Conservation (phyloP, 1,284 basidiomycete species). For the Apiotrichum porosum region DNA sequence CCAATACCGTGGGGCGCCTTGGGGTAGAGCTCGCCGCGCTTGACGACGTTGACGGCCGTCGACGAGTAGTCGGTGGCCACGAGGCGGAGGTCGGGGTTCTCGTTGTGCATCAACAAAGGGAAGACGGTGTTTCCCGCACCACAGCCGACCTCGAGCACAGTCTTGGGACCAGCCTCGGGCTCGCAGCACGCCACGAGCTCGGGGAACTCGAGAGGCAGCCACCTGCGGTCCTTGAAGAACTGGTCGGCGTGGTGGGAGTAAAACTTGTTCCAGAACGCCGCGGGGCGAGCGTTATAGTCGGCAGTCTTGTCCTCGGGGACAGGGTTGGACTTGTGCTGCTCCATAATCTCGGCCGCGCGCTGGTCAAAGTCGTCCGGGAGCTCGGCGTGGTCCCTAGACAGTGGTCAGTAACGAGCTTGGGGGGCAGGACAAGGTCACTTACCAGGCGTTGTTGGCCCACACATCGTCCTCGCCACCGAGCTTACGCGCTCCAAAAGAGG, state of each 20-base stretch:
- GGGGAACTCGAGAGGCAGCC: conserved; percentile 89
- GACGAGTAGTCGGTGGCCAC: conserved; percentile 87
- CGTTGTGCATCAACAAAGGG: conserved; percentile 74
- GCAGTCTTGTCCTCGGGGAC: conserved; percentile 55
- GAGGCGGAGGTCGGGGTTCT: conserved; percentile 69
- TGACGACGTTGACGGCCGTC: conserved; percentile 86
- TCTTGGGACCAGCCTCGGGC: conserved; percentile 66
- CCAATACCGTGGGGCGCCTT: conserved; percentile 62
- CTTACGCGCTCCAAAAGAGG: conserved; percentile 43
- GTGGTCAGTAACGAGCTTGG: not conserved
- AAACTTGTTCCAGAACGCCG: conserved; percentile 73
- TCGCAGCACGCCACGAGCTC: conserved; percentile 69
- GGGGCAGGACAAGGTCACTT: not conserved
- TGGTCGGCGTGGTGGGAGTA: conserved; percentile 68
- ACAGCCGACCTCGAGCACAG: conserved; percentile 79
- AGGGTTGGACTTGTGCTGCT: conserved; percentile 62
- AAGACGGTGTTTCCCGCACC: conserved; percentile 93
- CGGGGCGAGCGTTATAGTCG: conserved; percentile 38
- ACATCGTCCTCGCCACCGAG: conserved; percentile 42
- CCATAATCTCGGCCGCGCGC: conserved; percentile 62
- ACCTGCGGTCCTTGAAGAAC: conserved; percentile 90
- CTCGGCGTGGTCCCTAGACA: conserved; percentile 72
- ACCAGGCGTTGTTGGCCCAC: conserved; percentile 49
- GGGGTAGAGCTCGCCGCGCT: conserved; percentile 68
- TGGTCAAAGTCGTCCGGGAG: conserved; percentile 72